Conservation (phyloP, 2,329 filamentous ascomycete genomes). For the Thielaviopsis euricoi region DNA sequence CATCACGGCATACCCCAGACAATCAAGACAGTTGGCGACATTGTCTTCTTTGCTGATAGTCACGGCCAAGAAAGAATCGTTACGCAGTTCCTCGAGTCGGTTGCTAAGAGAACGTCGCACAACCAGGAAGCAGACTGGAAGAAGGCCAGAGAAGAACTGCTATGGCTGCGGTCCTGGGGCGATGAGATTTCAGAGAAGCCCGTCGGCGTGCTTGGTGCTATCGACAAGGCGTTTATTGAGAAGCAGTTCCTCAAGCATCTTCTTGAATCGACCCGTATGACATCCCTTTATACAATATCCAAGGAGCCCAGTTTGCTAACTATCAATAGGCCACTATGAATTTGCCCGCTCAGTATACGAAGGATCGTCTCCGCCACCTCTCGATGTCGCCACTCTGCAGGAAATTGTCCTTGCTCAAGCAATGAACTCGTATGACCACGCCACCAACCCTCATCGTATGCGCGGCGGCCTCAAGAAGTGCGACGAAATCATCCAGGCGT, state of each 20-base stretch:
- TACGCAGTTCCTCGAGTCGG: slow-evolving; percentile 37
- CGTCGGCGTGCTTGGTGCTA: slow-evolving; percentile 44
- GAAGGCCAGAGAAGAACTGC: slow-evolving; percentile 41
- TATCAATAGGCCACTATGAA: slow-evolving; percentile 32
- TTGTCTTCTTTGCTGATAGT: slow-evolving; percentile 46
- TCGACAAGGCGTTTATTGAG: slow-evolving; percentile 48
- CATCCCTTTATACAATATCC: not conserved
- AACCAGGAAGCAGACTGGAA: slow-evolving; percentile 50
- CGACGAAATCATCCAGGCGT: slow-evolving; percentile 51
- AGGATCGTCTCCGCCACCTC: slow-evolving; percentile 29
- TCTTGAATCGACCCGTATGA: slow-evolving; percentile 42
- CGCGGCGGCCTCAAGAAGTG: slow-evolving; percentile 65
- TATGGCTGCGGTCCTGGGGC: slow-evolving; percentile 64
- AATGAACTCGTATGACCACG: slow-evolving; percentile 61
- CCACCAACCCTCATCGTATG: slow-evolving; percentile 63
- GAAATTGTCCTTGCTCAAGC: slow-evolving; percentile 46
- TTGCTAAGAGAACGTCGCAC: slow-evolving; percentile 33
- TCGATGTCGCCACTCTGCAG: slow-evolving; percentile 35
- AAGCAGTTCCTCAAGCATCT: slow-evolving; percentile 54
- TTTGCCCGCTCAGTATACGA: slow-evolving; percentile 49
- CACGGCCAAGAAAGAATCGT: slow-evolving; percentile 47
- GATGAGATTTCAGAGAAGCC: slow-evolving; percentile 27
- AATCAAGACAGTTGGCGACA: slow-evolving; percentile 39
- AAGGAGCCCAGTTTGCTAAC: not conserved
- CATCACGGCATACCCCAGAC: slow-evolving; percentile 32